These are phyloP conservation scores for Salix exigua DNA, from an alignment of 345 rosid species.

Conservation along the genomic window DNA sequence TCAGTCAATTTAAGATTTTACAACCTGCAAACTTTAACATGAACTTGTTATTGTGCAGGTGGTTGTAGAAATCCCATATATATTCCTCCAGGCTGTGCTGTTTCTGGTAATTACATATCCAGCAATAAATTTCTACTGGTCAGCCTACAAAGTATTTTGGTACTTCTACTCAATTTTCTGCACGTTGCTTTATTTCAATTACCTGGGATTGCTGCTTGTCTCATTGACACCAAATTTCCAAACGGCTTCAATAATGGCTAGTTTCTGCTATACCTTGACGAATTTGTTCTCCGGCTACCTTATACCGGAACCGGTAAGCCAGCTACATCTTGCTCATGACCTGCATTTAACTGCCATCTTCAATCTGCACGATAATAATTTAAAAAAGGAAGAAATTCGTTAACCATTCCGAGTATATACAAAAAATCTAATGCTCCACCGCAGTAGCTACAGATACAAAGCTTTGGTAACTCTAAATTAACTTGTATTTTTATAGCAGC, in stretches of 20 bases:
- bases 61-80: constrained; percentile 41
- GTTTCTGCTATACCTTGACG: constrained; percentile 25
- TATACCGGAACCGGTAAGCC: constrained; percentile 46
- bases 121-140: constrained; percentile 29
- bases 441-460: no score
- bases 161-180: constrained; percentile 43
- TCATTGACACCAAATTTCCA: constrained; percentile 38
- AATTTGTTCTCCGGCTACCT: constrained; percentile 44
- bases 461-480: neutral
- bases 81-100: constrained; percentile 33
- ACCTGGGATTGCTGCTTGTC: constrained; percentile 46
- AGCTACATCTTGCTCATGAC: neutral
- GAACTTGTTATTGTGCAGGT: constrained; percentile 22
- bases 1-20: no score
- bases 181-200: constrained; percentile 38
- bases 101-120: constrained; percentile 40
- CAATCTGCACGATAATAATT: no score
- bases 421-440: no score
- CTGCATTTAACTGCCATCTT: no score
- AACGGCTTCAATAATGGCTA: constrained; percentile 32
- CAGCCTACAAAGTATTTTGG: constrained; percentile 42
- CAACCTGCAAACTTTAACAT: no score
- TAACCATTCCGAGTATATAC: no score
- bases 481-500: neutral
- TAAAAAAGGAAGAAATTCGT: no score